Evolutionary conservation across 345 rosid genomes (phyloP), one percentile per base, ranked within the genome.

Genomic region (Pistacia integerrima): DNA sequence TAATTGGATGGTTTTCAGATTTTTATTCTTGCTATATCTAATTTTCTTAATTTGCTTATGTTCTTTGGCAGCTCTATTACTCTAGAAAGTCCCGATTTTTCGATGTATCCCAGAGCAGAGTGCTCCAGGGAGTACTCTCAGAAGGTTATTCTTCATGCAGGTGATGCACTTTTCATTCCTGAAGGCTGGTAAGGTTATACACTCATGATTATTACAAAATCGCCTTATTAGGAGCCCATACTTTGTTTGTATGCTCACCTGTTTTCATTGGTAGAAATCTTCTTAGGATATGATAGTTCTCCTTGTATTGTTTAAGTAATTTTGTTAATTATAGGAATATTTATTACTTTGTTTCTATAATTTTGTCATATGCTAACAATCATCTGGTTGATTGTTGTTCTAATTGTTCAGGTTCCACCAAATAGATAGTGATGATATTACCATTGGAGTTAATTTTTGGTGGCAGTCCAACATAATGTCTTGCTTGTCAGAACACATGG

Each of bases 121-220:
- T 71, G 67, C 73, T 87, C 89, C 70, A 65, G 80, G 72, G 83
- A 77, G 71, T 87, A 80, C 83, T 84, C 93, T 55, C 94, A 91
- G 81, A 86, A 84, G 84, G 91, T 88, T 79, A 82, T 78, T 80
- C 97, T 96, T 77, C 78, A 85, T 51, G 90, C 91, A 38, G 95
- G 97, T 52, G 98, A 93, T 87, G 98, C 91, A 79, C 91, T 96
- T 81, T 96, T 93, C 90, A 92, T 96, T 80, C 99, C 98, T 48
- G 99, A 91, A 92, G 99, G 98, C 87, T 93, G 98, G 97, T 92
- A 88, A 88, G 93, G 38, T 57, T 84, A 81, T 72, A 75, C 69
- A 71, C 79, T 60, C 64, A 56, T 52, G 59, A 66, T 74, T 69
- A 49, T n/a, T 41, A 44, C 59, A 57, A n/a, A 30, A 70, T 71